phyloP scores from a whole-genome alignment of 2,329 filamentous ascomycete species.

The Scedosporium minutisporum region DNA sequence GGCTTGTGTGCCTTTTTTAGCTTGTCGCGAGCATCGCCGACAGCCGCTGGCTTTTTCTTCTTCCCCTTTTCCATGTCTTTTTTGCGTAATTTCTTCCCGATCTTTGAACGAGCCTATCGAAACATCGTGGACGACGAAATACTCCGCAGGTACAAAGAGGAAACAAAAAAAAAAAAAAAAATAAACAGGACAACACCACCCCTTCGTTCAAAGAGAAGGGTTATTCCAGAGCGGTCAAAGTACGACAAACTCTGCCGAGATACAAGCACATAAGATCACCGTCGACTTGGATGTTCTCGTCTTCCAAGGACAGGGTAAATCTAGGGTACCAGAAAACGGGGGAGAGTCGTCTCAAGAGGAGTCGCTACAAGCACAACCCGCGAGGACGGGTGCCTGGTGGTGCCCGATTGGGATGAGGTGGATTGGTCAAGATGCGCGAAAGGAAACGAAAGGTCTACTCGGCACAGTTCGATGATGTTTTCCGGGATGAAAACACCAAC shows the following conservation, averaged over 20 bases:
- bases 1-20: constrained; percentile 4
- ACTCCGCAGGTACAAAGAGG: neutral
- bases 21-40: constrained; percentile 5
- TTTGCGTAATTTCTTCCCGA: neutral
- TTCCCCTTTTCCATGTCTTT: neutral
- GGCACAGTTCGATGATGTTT: neutral
- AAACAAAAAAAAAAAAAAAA: neutral
- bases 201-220: neutral
- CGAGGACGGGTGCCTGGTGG: neutral
- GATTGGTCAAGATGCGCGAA: neutral
- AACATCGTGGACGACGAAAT: neutral
- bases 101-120: constrained; percentile 2
- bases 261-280: neutral
- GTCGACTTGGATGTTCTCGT: neutral
- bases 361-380: neutral
- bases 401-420: neutral
- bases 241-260: neutral
- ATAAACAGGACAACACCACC: neutral
- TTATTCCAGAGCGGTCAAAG: constrained; percentile 1
- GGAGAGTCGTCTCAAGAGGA: neutral
- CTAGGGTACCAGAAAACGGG: neutral
- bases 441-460: neutral
- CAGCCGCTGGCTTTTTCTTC: neutral
- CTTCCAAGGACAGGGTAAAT: neutral
- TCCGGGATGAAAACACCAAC: neutral